A percentile compares a stretch with the other conserved stretches of the same genome.
These are phyloP conservation scores for Kalaharituber pfeilii DNA, from an alignment of 2,329 filamentous ascomycete genomes.

Conservation along the genomic window DNA sequence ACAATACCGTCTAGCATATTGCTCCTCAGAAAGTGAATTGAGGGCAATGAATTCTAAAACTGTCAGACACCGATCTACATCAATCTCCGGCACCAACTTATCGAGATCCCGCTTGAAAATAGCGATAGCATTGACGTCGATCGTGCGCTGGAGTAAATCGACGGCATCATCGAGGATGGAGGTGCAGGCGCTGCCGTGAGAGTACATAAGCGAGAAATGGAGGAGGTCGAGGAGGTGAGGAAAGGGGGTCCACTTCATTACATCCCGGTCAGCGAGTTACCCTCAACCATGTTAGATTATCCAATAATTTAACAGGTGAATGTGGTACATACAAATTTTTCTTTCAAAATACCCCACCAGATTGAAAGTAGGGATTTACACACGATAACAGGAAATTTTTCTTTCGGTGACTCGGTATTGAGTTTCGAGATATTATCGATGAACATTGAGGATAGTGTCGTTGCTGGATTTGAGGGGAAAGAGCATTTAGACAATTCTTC, in stretches of 20 bases:
- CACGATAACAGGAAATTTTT: constrained; percentile 45
- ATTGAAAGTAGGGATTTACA: constrained; percentile 45
- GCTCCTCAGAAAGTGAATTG: constrained; percentile 33
- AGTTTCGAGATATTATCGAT: constrained; percentile 48
- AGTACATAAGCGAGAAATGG: constrained; percentile 15
- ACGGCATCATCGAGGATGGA: constrained; percentile 16
- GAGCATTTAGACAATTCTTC: constrained; percentile 47
- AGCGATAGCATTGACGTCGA: constrained; percentile 36
- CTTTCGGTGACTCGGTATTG: constrained; percentile 32
- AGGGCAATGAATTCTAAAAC: constrained; percentile 47
- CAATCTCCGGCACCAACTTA: constrained; percentile 38
- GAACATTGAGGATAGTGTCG: constrained; percentile 48
- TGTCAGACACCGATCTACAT: constrained; percentile 45
- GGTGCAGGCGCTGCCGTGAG: constrained; percentile 12
- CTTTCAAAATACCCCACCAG: constrained; percentile 51
- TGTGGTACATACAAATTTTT: constrained; percentile 34
- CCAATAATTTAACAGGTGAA: too few relatives aligned
- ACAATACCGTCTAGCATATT: constrained; percentile 21
- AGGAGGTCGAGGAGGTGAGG: constrained; percentile 13
- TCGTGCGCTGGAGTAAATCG: constrained; percentile 18
- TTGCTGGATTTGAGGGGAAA: constrained; percentile 45
- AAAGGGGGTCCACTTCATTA: constrained; percentile 14
- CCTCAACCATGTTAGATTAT: too few relatives aligned
- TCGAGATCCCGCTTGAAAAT: constrained; percentile 28
- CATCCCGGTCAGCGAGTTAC: too few relatives aligned